phyloP scores from a whole-genome alignment of 2,329 filamentous ascomycete species.

The Meredithiella fracta region DNA sequence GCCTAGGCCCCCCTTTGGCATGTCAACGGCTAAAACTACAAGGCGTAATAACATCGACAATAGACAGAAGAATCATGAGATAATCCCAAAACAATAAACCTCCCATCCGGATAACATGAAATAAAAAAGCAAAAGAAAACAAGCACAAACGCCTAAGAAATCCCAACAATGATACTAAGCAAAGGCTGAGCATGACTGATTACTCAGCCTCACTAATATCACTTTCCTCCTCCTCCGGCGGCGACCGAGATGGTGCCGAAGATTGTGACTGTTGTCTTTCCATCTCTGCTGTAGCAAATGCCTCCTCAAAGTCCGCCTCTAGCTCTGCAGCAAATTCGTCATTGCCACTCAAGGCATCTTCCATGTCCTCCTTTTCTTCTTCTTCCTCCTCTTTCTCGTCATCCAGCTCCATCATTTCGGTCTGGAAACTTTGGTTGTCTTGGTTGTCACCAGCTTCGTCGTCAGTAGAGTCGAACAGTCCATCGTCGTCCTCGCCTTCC shows the following conservation, averaged over 20 bases:
- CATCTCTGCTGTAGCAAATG: constrained; percentile 32
- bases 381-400: constrained; percentile 17
- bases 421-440: constrained; percentile 18
- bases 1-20: too few relatives aligned
- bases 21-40: too few relatives aligned
- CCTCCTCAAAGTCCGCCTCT: constrained; percentile 30
- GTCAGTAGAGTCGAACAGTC: constrained; percentile 17
- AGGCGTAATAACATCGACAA: too few relatives aligned
- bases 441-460: constrained; percentile 32
- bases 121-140: neutral
- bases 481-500: constrained; percentile 27
- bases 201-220: constrained; percentile 52
- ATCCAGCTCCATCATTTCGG: constrained; percentile 15
- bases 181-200: neutral
- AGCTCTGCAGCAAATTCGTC: constrained; percentile 20
- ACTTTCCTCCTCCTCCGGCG: constrained; percentile 36
- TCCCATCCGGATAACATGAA: neutral
- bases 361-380: constrained; percentile 15
- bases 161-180: neutral
- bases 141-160: neutral
- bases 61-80: too few relatives aligned
- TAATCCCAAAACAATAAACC: neutral
- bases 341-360: constrained; percentile 18
- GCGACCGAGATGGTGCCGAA: constrained; percentile 20
- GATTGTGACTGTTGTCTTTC: constrained; percentile 28